These are phyloP conservation scores for Carpinus fangiana DNA, from an alignment of 306 rosid genomes.

Conservation along the genomic window DNA sequence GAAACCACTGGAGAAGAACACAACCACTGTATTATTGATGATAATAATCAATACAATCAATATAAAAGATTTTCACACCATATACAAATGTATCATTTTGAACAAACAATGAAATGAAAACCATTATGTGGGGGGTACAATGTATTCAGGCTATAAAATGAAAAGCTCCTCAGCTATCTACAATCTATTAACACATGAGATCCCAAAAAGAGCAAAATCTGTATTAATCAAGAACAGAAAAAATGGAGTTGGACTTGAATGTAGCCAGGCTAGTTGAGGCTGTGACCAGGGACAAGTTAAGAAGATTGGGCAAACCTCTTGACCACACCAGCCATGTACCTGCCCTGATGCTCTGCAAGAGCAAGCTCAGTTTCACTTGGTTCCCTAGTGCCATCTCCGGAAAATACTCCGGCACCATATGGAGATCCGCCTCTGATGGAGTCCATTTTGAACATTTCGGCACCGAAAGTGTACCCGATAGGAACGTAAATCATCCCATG, in stretches of 20 bases:
- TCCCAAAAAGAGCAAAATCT: slow-evolving; percentile 1
- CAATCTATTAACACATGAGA: slow-evolving; percentile 27
- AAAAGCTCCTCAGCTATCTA: slow-evolving; percentile 1
- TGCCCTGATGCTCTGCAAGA: slow-evolving; percentile 78
- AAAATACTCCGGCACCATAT: slow-evolving; percentile 69
- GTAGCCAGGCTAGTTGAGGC: slow-evolving; percentile 1
- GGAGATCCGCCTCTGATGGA: slow-evolving; percentile 77
- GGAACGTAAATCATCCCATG: slow-evolving; percentile 89
- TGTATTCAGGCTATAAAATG: background rate
- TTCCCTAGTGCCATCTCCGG: slow-evolving; percentile 74
- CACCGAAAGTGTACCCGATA: slow-evolving; percentile 71
- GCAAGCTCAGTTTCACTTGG: slow-evolving; percentile 57
- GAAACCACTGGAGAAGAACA: background rate
- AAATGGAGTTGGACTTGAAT: slow-evolving; percentile 6
- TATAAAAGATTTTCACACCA: slow-evolving; percentile 5
- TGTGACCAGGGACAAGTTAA: slow-evolving; percentile 9
- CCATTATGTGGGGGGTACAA: background rate
- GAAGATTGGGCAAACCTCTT: slow-evolving; percentile 40
- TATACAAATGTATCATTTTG: background rate
- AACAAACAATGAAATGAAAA: slow-evolving; percentile 15
- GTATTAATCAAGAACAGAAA: background rate
- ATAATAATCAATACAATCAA: slow-evolving; percentile 8
- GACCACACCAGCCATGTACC: slow-evolving; percentile 67
- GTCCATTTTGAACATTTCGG: slow-evolving; percentile 63
- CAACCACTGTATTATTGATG: slow-evolving; percentile 12